phyloP scores from a whole-genome alignment of 2,329 filamentous ascomycete genomes.

The Cordyceps farinosa region DNA sequence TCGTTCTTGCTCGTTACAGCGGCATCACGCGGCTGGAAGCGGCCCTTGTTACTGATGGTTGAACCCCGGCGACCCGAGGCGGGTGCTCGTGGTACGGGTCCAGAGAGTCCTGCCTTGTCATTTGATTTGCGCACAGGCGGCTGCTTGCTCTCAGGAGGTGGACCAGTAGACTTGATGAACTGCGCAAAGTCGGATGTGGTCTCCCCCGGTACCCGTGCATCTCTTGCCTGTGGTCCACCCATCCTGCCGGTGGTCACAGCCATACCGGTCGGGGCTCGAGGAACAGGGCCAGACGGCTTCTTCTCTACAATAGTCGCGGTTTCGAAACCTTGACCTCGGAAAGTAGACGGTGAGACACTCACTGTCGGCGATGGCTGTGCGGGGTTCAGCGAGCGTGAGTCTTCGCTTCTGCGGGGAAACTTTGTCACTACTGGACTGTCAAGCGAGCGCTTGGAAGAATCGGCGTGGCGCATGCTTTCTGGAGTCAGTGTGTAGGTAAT shows the following conservation, averaged over 20 bases:
- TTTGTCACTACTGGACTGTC: constrained; percentile 41
- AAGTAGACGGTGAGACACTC: constrained; percentile 3
- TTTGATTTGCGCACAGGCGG: constrained; percentile 35
- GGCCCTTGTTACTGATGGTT: constrained; percentile 44
- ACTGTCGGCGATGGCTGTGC: constrained; percentile 42
- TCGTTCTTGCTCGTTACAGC: constrained; percentile 58
- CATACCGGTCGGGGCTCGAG: constrained; percentile 24
- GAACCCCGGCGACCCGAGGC: constrained; percentile 33
- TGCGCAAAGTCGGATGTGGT: constrained; percentile 81
- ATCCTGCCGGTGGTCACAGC: constrained; percentile 23
- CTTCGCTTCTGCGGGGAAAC: constrained; percentile 46
- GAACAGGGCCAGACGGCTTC: constrained; percentile 22
- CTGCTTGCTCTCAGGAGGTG: constrained; percentile 37
- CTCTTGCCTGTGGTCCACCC: constrained; percentile 51
- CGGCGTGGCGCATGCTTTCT: constrained; percentile 71
- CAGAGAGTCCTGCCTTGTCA: constrained; percentile 13
- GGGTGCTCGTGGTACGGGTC: constrained; percentile 25
- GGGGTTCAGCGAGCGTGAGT: constrained; percentile 38
- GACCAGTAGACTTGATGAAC: constrained; percentile 80
- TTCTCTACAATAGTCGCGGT: constrained; percentile 19
- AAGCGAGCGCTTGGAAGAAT: constrained; percentile 45
- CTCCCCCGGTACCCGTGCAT: constrained; percentile 67
- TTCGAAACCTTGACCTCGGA: constrained; percentile 14
- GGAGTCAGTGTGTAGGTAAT: constrained; percentile 80
- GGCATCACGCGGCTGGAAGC: constrained; percentile 69